Base-by-base conservation (phyloP, 106 monocot genomes). In the Allium sativum region DNA sequence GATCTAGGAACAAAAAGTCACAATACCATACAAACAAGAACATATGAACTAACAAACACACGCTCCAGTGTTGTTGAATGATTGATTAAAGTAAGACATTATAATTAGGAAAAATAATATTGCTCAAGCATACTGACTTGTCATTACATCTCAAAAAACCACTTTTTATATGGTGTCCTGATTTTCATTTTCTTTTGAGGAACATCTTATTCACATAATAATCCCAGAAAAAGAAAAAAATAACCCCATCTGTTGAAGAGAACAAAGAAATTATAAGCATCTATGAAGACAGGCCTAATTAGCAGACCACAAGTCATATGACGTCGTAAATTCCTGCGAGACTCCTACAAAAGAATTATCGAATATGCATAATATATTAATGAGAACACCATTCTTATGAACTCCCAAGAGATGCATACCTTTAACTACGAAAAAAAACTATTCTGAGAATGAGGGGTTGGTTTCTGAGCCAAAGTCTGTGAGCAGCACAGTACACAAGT, bases 391-490 rank as follows among this genome's bases (percentile, higher is more conserved):
- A 44, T 70, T 44, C 50, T 59, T 68, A 67, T 72, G 59, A 67
- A 80, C 78, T n/a, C 88, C 88, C 4, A 52, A 70, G 64, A 80
- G 83, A 72, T 59, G 80, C 50, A 18, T 80, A 53, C 72, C 64
- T 45, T 67, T 65, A 14, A 65, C 77, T 0, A 12, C 53, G 20
- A 53, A 79, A 21, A 87, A 72, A 53, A 41, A 48, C 42, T 52
- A 50, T 52, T 53, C 18, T 65, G 60, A 62, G 21, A 53, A 62
- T 46, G 68, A 72, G 67, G 52, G 65, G 8, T 12, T 21, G 18
- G 18, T 48, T 52, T 16, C 18, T 78, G 77, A 74, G 56, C 53
- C 67, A 10, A 67, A n/a, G n/a, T n/a, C n/a, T n/a, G n/a, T n/a
- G n/a, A n/a, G n/a, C n/a, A n/a, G n/a, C n/a, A n/a, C n/a, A n/a